Base-by-base conservation (phyloP, 257 asterid species). In the Scutellaria galericulata region DNA sequence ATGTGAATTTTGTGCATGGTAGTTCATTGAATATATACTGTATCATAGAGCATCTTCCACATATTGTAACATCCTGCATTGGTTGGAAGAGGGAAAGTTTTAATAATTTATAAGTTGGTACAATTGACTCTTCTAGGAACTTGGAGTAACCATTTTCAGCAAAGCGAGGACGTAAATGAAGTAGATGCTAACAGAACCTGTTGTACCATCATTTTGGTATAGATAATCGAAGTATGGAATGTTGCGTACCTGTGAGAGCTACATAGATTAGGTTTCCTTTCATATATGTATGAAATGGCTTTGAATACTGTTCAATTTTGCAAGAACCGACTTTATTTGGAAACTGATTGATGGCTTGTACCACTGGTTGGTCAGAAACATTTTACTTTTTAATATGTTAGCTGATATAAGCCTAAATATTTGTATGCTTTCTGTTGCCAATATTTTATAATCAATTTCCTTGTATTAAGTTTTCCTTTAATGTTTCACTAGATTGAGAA, bases 401-500 rank as follows among this genome's bases (percentile, higher is more conserved):
- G 63, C 74, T 31, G 66, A 54, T 20, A 8, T 53, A 31, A 37
- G 68, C 40, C 45, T 63, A 48, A 13, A 7, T n/a, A 41, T 18
- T 37, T 35, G 14, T 51, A 37, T 63, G 24, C 67, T 31, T 53
- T 42, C 22, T n/a, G 67, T 47, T 35, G 47, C 39, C 39, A 64
- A 10, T 64, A 12, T 68, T 31, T 35, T 64, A 48, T 47, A 6
- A 63, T 35, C 44, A 54, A 11, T 44, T 14, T 62, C 58, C 41
- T 53, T 60, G n/a, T 20, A 2, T 22, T 18, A 18, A 3, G 54
- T 53, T 66, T 66, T 77, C 57, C 61, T 8, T 50, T 44, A 35
- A 70, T 15, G 15, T 61, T 48, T 13, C 73, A 66, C 45, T 50
- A 39, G 44, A 58, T 61, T 7, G 68, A 44, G 66, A 42, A 59